phyloP scores from a whole-genome alignment of 768 basidiomycete species.

The Amanita jacksonii region DNA sequence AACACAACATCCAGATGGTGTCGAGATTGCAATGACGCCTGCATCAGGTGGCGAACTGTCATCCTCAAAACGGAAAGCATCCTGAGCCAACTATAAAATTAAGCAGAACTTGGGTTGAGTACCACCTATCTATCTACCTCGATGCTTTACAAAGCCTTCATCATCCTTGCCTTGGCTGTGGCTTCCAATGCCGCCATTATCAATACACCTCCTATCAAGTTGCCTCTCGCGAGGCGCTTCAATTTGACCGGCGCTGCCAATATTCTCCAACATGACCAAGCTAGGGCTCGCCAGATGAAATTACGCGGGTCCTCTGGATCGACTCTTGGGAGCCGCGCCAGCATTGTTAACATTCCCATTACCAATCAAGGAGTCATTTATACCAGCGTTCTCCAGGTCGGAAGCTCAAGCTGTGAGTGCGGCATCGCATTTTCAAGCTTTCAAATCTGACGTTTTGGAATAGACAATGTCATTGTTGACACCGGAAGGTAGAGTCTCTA shows the following conservation, averaged over 20 bases:
- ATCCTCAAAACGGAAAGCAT: no score
- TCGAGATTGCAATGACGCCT: no score
- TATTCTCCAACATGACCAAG: constrained; percentile 3
- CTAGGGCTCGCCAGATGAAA: background rate
- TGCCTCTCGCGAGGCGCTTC: constrained; percentile 14
- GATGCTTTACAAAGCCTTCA: no score
- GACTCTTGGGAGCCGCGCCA: no score
- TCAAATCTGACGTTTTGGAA: background rate
- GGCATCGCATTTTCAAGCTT: no score
- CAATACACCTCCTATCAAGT: constrained; percentile 28
- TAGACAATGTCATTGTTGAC: constrained; percentile 4
- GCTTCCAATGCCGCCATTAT: constrained; percentile 36
- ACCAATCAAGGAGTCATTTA: no score
- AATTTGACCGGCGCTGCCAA: background rate
- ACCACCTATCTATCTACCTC: no score
- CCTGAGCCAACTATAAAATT: no score
- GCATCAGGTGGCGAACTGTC: no score
- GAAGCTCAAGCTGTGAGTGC: background rate
- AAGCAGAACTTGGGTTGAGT: no score
- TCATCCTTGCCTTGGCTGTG: no score
- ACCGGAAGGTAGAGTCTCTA: constrained; percentile 4
- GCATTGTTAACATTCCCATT: background rate
- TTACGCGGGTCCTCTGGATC: constrained; percentile 4
- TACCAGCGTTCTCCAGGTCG: background rate
- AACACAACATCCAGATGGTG: no score